Percentiles rank a stretch among this genome's conserved stretches.
Evolutionary conservation across 176 grass and related monocot genomes (phyloP).

Genomic region (Aegilops sharonensis): DNA sequence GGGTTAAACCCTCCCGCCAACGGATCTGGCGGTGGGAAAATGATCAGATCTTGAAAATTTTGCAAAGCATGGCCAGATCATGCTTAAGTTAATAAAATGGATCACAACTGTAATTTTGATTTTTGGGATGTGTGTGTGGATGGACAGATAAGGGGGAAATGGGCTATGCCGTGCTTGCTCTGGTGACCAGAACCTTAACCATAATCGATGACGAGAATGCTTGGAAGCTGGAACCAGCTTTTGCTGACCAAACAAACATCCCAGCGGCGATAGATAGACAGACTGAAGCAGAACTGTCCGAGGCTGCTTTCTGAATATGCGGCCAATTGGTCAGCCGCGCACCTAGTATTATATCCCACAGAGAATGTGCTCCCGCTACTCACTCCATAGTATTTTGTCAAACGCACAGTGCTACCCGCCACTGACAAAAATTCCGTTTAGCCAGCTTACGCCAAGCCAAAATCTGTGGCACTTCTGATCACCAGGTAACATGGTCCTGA

Average conservation of each 20-base stretch:
- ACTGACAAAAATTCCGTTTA: constrained; percentile 23
- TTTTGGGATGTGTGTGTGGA: too few species aligned
- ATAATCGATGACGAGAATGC: not conserved
- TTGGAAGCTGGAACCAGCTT: not conserved
- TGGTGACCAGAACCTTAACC: too few species aligned
- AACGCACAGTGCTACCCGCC: not conserved
- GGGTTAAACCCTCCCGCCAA: too few species aligned
- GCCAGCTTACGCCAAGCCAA: not conserved
- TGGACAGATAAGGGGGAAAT: too few species aligned
- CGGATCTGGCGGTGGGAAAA: too few species aligned
- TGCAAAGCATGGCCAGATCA: too few species aligned
- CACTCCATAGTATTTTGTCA: not conserved
- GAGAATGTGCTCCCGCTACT: not conserved
- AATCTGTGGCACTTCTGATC: not conserved
- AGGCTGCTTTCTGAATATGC: not conserved
- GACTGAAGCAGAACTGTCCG: not conserved
- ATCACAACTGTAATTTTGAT: too few species aligned
- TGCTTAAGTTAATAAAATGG: too few species aligned
- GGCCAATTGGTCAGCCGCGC: not conserved
- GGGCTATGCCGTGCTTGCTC: too few species aligned
- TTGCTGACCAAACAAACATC: not conserved
- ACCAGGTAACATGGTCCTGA: not conserved
- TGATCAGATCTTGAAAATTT: too few species aligned
- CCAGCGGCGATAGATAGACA: not conserved
- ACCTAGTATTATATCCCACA: not conserved